phyloP scores from a whole-genome alignment of 768 basidiomycete species.

The Hemileccinum rubropunctum region DNA sequence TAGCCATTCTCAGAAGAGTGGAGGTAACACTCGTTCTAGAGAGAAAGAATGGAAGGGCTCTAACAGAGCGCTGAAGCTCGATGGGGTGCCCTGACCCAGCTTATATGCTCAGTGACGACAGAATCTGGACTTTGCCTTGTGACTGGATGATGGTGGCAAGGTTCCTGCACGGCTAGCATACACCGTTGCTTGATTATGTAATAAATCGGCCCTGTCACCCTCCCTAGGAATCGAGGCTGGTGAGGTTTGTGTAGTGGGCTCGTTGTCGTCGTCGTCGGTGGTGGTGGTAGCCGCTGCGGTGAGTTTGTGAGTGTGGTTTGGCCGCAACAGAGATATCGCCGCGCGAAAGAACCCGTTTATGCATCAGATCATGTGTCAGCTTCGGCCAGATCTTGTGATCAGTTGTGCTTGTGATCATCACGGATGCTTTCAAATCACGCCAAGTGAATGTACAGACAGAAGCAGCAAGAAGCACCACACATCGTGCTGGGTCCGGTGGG shows the following conservation, averaged over 20 bases:
- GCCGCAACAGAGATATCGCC: too few species aligned
- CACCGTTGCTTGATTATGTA: conserved; percentile 14
- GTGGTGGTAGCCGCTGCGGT: neutral
- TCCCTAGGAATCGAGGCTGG: neutral
- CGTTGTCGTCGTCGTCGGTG: neutral
- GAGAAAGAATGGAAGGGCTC: neutral
- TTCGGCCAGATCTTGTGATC: too few species aligned
- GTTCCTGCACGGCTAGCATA: conserved; percentile 1
- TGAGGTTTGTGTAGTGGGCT: neutral
- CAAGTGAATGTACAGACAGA: too few species aligned
- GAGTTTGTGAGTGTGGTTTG: neutral
- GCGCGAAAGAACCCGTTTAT: too few species aligned
- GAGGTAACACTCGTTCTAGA: conserved; percentile 1
- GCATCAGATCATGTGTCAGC: too few species aligned
- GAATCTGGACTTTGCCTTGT: neutral
- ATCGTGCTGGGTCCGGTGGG: too few species aligned
- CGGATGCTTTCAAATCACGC: too few species aligned
- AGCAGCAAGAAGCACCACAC: too few species aligned
- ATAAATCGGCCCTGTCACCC: neutral
- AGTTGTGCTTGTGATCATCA: too few species aligned
- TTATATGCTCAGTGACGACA: neutral
- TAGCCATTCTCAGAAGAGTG: conserved; percentile 25
- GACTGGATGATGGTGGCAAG: neutral
- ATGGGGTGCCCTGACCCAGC: neutral
- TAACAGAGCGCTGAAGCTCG: neutral